phyloP scores from a whole-genome alignment of 2,329 filamentous ascomycete species.

The Aspergillus neotritici region DNA sequence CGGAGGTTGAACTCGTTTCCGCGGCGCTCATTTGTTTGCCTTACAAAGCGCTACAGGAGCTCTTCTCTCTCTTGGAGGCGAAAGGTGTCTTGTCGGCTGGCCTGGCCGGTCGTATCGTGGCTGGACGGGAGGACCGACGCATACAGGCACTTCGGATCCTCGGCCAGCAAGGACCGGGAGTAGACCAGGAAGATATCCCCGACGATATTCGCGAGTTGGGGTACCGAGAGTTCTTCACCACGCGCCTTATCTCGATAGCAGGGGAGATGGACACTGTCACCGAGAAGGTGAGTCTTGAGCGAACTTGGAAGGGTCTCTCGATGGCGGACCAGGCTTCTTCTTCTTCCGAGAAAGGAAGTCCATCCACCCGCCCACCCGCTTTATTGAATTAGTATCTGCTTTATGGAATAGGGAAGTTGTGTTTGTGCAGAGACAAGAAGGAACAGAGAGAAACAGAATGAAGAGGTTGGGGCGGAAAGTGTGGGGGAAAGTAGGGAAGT shows the following conservation, averaged over 20 bases:
- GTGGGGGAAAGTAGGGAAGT: background rate
- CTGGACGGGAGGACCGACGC: constrained; percentile 27
- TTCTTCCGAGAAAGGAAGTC: no score
- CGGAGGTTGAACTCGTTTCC: constrained; percentile 17
- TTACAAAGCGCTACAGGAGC: constrained; percentile 17
- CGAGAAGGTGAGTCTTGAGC: constrained; percentile 9
- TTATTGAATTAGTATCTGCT: no score
- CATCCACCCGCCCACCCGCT: no score
- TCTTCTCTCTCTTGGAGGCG: constrained; percentile 16
- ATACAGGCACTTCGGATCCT: constrained; percentile 15
- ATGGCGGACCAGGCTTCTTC: background rate
- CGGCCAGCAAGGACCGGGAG: background rate
- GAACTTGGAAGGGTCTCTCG: constrained; percentile 15
- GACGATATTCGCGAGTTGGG: constrained; percentile 14
- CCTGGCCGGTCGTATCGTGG: constrained; percentile 18
- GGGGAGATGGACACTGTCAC: background rate
- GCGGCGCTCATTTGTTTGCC: constrained; percentile 26
- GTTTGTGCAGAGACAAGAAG: no score
- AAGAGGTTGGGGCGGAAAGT: no score
- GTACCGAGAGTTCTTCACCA: constrained; percentile 17
- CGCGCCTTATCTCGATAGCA: background rate
- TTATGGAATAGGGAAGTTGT: no score
- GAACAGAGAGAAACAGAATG: no score
- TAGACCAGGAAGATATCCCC: constrained; percentile 4
- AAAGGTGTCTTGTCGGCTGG: constrained; percentile 10